Percentiles rank a stretch among this genome's conserved stretches.
These are phyloP conservation scores for Nothomitra cinnamomea DNA, from an alignment of 2,329 filamentous ascomycete genomes.

Conservation along the genomic window DNA sequence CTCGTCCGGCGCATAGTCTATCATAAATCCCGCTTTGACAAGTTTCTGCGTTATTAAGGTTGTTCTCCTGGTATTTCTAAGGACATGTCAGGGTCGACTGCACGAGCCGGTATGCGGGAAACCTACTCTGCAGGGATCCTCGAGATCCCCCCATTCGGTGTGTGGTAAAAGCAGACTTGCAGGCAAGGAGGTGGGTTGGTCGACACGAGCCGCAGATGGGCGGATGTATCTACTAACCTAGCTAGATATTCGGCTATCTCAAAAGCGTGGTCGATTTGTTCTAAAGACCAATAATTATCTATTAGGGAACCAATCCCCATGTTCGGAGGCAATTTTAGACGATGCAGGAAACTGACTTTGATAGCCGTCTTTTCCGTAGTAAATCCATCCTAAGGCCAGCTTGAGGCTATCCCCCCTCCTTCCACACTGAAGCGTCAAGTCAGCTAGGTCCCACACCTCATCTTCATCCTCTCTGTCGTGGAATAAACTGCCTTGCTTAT, in stretches of 20 bases:
- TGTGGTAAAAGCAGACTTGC: conserved; percentile 90
- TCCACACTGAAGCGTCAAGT: conserved; percentile 86
- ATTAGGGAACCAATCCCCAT: background rate
- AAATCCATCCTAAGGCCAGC: conserved; percentile 74
- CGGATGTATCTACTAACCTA: conserved; percentile 32
- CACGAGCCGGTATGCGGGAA: background rate
- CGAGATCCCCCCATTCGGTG: conserved; percentile 23
- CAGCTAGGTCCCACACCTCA: conserved; percentile 76
- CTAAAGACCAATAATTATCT: background rate
- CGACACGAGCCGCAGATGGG: conserved; percentile 54
- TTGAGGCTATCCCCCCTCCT: conserved; percentile 74
- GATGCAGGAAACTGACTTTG: conserved; percentile 17
- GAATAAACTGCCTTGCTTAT: conserved; percentile 35
- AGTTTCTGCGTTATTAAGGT: conserved; percentile 35
- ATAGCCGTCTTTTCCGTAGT: conserved; percentile 68
- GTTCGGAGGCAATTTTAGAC: conserved; percentile 6
- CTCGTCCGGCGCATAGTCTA: conserved; percentile 43
- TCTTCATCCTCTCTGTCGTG: conserved; percentile 35
- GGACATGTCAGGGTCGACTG: conserved; percentile 17
- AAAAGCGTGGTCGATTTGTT: conserved; percentile 54
- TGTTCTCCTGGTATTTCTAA: conserved; percentile 33
- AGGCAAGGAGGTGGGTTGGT: conserved; percentile 68
- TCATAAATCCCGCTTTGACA: conserved; percentile 47
- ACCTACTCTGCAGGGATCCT: background rate
- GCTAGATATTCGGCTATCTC: conserved; percentile 53